Conservation (phyloP, 305 asterid genomes). For the Fraxinus angustifolia region DNA sequence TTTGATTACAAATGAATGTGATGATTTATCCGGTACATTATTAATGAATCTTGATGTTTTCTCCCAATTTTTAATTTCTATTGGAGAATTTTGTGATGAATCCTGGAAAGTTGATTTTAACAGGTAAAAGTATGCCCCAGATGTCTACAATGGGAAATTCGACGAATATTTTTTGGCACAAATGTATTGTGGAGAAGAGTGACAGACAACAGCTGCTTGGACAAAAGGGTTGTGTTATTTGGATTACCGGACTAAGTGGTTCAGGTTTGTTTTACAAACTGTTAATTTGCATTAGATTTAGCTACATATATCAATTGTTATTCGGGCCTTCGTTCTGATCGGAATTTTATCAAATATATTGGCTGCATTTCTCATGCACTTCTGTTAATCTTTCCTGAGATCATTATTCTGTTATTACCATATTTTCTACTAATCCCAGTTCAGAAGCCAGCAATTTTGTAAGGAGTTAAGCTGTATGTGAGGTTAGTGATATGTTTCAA, state of each 20-base stretch:
- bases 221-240: constrained; percentile 93
- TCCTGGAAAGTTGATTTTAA: neutral
- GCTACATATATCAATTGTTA: neutral
- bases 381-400: neutral
- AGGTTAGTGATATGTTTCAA: neutral
- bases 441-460: neutral
- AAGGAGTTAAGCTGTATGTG: neutral
- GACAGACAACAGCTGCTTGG: constrained; percentile 79
- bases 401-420: neutral
- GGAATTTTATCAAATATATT: neutral
- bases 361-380: neutral
- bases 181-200: constrained; percentile 69
- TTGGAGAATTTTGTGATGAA: neutral
- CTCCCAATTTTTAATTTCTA: neutral
- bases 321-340: neutral
- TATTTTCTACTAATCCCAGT: neutral
- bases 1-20: constrained; percentile 19
- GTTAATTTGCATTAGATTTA: neutral
- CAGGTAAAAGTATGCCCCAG: constrained; percentile 45
- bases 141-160: constrained; percentile 60
- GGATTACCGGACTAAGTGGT: constrained; percentile 99
- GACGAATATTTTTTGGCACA: constrained; percentile 83
- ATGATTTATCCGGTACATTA: constrained; percentile 35
- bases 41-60: neutral
- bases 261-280: constrained; percentile 57